Evolutionary conservation across 495 filamentous ascomycete genomes (phyloP).

Genomic region (Neurospora intermedia): DNA sequence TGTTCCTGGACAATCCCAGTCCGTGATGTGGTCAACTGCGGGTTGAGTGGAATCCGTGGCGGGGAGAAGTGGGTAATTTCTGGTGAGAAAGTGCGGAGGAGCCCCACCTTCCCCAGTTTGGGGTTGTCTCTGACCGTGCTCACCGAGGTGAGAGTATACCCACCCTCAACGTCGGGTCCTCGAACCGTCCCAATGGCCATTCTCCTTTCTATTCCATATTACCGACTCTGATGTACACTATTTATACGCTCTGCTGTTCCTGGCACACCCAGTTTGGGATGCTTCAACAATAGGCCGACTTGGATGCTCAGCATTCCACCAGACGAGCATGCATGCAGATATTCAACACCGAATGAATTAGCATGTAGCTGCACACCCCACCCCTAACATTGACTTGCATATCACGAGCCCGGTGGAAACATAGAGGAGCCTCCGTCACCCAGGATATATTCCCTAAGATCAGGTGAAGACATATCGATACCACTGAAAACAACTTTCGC

Average conservation of each 20-base stretch:
- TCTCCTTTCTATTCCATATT: neutral
- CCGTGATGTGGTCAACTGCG: neutral
- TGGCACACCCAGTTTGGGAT: neutral
- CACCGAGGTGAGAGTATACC: neutral
- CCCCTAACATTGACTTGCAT: too few relatives aligned
- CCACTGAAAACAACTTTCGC: neutral
- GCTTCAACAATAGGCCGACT: neutral
- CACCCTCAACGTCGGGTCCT: neutral
- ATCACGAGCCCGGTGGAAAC: too few relatives aligned
- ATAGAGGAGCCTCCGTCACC: neutral
- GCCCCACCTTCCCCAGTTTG: neutral
- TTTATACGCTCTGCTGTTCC: neutral
- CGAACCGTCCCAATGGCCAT: neutral
- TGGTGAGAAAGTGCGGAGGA: neutral
- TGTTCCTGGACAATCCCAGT: neutral
- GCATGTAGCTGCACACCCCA: too few relatives aligned
- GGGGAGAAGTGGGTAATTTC: neutral
- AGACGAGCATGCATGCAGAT: neutral
- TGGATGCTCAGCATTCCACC: neutral
- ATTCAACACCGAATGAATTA: neutral
- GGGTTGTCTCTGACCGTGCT: neutral
- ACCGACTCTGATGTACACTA: neutral
- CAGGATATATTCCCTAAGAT: neutral
- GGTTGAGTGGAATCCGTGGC: neutral
- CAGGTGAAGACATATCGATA: neutral